These are phyloP conservation scores for Francoa sonchifolia DNA, from an alignment of 441 rosid genomes.

Conservation along the genomic window DNA sequence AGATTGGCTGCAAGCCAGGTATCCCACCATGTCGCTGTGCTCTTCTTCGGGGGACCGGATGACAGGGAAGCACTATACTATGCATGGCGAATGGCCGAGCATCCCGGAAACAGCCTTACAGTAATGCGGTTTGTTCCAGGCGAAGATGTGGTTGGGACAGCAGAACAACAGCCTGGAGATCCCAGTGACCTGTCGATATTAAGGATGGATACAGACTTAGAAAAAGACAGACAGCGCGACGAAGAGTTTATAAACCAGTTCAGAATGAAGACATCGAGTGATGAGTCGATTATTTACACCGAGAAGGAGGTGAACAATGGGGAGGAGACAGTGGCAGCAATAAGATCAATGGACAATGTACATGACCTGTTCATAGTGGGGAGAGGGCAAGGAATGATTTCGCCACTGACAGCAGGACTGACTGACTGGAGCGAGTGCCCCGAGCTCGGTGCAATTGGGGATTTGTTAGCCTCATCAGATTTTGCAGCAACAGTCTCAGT, in stretches of 20 bases:
- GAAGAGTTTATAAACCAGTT: constrained; percentile 45
- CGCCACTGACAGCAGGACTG: constrained; percentile 74
- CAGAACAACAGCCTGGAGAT: not conserved
- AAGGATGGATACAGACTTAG: constrained; percentile 21
- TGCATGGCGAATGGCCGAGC: constrained; percentile 73
- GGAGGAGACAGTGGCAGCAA: constrained; percentile 71
- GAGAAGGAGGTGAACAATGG: constrained; percentile 63
- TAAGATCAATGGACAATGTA: constrained; percentile 48
- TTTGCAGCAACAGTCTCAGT: constrained; percentile 73
- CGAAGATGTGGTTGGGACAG: constrained; percentile 19
- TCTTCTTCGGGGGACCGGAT: constrained; percentile 84
- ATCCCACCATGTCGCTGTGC: constrained; percentile 55
- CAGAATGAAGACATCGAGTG: constrained; percentile 22
- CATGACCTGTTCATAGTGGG: constrained; percentile 84
- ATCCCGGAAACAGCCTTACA: constrained; percentile 48
- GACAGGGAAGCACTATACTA: constrained; percentile 79
- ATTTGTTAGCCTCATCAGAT: constrained; percentile 86
- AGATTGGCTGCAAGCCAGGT: constrained; percentile 40
- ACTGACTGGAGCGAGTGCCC: constrained; percentile 99
- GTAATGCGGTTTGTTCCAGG: constrained; percentile 53
- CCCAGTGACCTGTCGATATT: constrained; percentile 10
- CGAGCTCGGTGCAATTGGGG: constrained; percentile 92
- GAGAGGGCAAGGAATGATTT: constrained; percentile 67
- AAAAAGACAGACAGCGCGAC: constrained; percentile 39
- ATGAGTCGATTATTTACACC: constrained; percentile 30